Evolutionary conservation across 768 basidiomycete genomes (phyloP).

Genomic region (Ramaria sp.): DNA sequence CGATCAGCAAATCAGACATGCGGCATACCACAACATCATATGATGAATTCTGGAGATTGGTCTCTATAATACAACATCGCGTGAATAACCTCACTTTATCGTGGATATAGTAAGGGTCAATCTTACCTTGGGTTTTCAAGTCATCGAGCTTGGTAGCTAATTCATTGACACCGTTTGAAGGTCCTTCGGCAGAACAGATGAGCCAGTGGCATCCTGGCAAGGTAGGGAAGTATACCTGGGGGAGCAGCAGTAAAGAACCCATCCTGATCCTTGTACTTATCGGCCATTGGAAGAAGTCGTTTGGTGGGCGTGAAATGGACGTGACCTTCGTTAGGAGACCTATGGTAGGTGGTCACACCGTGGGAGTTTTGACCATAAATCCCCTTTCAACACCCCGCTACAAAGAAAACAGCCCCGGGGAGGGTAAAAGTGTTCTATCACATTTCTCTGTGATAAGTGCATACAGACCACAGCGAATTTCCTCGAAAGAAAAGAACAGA

Average conservation of each 20-base stretch:
- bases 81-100: constrained; percentile 3
- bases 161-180: constrained; percentile 11
- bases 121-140: constrained; percentile 1
- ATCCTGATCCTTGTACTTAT: constrained; percentile 55
- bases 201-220: not conserved
- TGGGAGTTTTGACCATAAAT: not conserved
- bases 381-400: too few species aligned
- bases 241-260: constrained; percentile 59
- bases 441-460: too few species aligned
- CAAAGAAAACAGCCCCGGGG: not conserved
- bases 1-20: not conserved
- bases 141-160: constrained; percentile 8
- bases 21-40: constrained; percentile 69
- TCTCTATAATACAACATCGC: constrained; percentile 17
- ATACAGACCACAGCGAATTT: too few species aligned
- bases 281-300: not conserved
- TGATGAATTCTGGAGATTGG: constrained; percentile 65
- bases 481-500: too few species aligned
- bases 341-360: not conserved
- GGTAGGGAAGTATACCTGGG: constrained; percentile 27
- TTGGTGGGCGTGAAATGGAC: not conserved
- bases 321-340: not conserved
- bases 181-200: not conserved
- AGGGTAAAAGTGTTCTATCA: too few species aligned
- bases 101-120: constrained; percentile 8